A percentile compares a stretch with the other conserved stretches of the same genome.
Evolutionary conservation across 2,329 filamentous ascomycete species (phyloP).

Genomic region (Fusarium sacchari): DNA sequence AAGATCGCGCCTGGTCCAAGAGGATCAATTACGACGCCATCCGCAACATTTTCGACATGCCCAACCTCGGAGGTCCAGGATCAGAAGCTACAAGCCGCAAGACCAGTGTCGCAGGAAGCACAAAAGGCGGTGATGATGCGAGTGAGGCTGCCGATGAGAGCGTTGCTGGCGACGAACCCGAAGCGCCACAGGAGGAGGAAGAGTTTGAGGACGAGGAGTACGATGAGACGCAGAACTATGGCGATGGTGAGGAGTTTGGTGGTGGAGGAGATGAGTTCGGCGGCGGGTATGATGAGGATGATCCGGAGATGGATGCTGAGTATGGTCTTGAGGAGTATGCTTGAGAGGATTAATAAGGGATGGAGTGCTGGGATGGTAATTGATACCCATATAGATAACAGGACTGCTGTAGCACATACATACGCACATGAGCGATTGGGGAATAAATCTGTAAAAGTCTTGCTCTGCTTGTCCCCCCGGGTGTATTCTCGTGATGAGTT

Average conservation of each 20-base stretch:
- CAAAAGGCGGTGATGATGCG: slow-evolving; percentile 49
- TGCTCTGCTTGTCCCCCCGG: neutral
- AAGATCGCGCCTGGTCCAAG: slow-evolving; percentile 74
- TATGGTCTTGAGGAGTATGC: slow-evolving; percentile 49
- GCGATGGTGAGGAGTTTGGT: slow-evolving; percentile 48
- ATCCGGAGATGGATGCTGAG: slow-evolving; percentile 51
- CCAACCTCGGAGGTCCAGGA: slow-evolving; percentile 56
- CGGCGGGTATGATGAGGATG: slow-evolving; percentile 51
- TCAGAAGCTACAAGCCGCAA: slow-evolving; percentile 61
- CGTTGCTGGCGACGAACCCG: slow-evolving; percentile 48
- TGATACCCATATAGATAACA: slow-evolving; percentile 34
- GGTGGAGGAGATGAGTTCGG: slow-evolving; percentile 45
- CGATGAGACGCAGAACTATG: slow-evolving; percentile 49
- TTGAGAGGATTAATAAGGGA: neutral
- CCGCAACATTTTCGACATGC: slow-evolving; percentile 64
- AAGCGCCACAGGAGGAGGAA: slow-evolving; percentile 47
- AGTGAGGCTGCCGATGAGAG: slow-evolving; percentile 50
- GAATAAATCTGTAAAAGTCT: neutral
- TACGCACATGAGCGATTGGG: neutral
- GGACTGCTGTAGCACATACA: neutral
- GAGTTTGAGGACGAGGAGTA: slow-evolving; percentile 52
- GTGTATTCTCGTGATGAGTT: too few species aligned
- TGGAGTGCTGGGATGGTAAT: neutral
- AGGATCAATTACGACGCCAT: slow-evolving; percentile 79
- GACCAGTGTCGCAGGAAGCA: slow-evolving; percentile 52